phyloP scores from a whole-genome alignment of 2,329 filamentous ascomycete species.

The Juglanconis sp. region DNA sequence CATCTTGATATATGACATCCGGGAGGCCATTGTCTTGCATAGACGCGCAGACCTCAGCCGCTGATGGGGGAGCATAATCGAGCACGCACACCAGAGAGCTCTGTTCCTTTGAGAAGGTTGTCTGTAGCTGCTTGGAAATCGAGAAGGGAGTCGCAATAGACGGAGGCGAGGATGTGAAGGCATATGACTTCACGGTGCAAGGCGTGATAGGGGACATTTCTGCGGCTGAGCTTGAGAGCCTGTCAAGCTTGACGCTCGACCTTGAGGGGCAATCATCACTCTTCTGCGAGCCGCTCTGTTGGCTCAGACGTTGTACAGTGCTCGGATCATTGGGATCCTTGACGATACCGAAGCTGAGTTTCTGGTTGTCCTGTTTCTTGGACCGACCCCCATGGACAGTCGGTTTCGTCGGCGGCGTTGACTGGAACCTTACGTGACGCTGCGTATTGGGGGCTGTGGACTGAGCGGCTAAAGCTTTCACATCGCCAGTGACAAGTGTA shows the following conservation, averaged over 20 bases:
- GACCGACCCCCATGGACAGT: conserved; percentile 29
- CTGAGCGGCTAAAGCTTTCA: background rate
- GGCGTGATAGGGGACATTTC: conserved; percentile 4
- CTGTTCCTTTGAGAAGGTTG: background rate
- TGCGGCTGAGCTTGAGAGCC: conserved; percentile 8
- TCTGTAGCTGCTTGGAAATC: background rate
- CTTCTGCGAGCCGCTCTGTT: conserved; percentile 55
- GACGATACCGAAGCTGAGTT: conserved; percentile 67
- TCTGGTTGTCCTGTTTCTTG: conserved; percentile 38
- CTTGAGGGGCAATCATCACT: conserved; percentile 33
- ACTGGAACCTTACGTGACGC: conserved; percentile 6
- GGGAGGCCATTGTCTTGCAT: conserved; percentile 58
- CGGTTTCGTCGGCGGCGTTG: conserved; percentile 24
- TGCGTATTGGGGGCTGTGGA: conserved; percentile 8
- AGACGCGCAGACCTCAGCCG: conserved; percentile 48
- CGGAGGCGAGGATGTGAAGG: background rate
- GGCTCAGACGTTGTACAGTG: conserved; percentile 64
- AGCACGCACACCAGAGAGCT: conserved; percentile 28
- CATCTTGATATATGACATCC: conserved; percentile 75
- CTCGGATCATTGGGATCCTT: conserved; percentile 69
- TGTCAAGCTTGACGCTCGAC: conserved; percentile 35
- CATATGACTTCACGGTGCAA: background rate
- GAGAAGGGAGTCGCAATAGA: background rate
- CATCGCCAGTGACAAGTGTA: background rate
- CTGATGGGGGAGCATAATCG: conserved; percentile 30